phyloP scores from a whole-genome alignment of 768 basidiomycete genomes.

The Panellus pusillus region DNA sequence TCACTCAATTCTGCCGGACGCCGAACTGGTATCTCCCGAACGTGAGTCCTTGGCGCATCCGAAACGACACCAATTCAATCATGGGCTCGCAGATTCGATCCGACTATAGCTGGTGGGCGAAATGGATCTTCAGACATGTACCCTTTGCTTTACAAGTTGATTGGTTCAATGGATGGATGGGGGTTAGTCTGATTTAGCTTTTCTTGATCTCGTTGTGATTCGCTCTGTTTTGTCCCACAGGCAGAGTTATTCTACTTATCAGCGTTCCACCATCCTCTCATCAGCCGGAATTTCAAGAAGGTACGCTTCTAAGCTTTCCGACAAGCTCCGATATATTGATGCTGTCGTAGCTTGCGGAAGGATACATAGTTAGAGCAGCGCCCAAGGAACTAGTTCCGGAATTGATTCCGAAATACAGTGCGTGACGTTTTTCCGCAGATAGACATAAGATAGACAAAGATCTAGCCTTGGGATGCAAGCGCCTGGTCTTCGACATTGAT shows the following conservation, averaged over 20 bases:
- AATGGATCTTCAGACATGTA: conserved; percentile 41
- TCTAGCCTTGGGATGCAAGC: conserved; percentile 52
- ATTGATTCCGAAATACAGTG: too few relatives aligned
- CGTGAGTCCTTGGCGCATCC: conserved; percentile 29
- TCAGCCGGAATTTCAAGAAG: background rate
- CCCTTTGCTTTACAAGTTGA: conserved; percentile 35
- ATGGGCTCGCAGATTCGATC: conserved; percentile 18
- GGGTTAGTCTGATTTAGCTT: conserved; percentile 4
- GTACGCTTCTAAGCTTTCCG: background rate
- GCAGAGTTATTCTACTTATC: conserved; percentile 2
- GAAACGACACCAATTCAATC: too few relatives aligned
- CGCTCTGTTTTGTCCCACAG: conserved; percentile 1
- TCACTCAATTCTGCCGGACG: conserved; percentile 53
- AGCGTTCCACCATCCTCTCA: background rate
- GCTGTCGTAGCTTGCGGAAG: too few relatives aligned
- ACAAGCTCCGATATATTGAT: too few relatives aligned
- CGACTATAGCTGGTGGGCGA: conserved; percentile 30
- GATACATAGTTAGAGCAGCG: too few relatives aligned
- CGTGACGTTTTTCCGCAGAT: too few relatives aligned
- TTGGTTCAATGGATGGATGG: conserved; percentile 21
- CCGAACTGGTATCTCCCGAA: conserved; percentile 49
- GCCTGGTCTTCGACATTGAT: conserved; percentile 48
- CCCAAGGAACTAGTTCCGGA: too few relatives aligned
- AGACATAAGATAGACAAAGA: too few relatives aligned
- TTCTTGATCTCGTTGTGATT: background rate